Evolutionary conservation across 768 basidiomycete genomes (phyloP).

Genomic region (Crassisporium funariophilum): DNA sequence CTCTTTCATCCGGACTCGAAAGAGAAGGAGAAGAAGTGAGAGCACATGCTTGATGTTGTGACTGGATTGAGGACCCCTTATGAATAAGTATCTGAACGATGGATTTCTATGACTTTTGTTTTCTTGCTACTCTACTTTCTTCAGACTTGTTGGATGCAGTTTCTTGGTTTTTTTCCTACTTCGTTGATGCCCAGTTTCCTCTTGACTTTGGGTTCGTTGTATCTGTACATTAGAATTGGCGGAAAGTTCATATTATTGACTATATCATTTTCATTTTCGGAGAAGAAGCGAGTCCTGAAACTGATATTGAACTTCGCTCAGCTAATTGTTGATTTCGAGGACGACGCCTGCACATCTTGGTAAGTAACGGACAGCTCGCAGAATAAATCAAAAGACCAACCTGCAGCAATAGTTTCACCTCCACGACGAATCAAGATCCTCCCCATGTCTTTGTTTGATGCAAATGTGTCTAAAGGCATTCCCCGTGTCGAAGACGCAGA

Average conservation of each 20-base stretch:
- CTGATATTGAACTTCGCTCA: constrained; percentile 1
- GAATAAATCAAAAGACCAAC: constrained; percentile 36
- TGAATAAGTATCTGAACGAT: constrained; percentile 3
- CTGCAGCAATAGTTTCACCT: constrained; percentile 95
- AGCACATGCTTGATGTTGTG: constrained; percentile 3
- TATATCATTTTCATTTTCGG: too few relatives aligned
- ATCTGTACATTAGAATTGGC: constrained; percentile 16
- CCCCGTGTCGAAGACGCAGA: constrained; percentile 46
- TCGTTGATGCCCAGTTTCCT: too few relatives aligned
- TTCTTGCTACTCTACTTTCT: too few relatives aligned
- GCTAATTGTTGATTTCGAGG: constrained; percentile 19
- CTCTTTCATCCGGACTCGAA: constrained; percentile 52
- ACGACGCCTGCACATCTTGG: constrained; percentile 20
- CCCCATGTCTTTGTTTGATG: constrained; percentile 94
- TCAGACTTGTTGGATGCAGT: too few relatives aligned
- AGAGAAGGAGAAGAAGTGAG: constrained; percentile 38
- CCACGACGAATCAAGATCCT: constrained; percentile 82
- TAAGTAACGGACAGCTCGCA: neutral
- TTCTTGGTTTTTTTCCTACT: too few relatives aligned
- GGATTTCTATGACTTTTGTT: constrained; percentile 5
- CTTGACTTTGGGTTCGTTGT: neutral
- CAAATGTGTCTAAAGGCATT: constrained; percentile 87
- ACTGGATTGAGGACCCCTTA: neutral
- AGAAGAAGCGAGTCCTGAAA: too few relatives aligned
- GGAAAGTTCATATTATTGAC: too few relatives aligned